Percentiles rank a stretch among this genome's conserved stretches.
These are phyloP conservation scores for Colletotrichum sp. DNA, from an alignment of 2,329 filamentous ascomycete species.

Conservation along the genomic window DNA sequence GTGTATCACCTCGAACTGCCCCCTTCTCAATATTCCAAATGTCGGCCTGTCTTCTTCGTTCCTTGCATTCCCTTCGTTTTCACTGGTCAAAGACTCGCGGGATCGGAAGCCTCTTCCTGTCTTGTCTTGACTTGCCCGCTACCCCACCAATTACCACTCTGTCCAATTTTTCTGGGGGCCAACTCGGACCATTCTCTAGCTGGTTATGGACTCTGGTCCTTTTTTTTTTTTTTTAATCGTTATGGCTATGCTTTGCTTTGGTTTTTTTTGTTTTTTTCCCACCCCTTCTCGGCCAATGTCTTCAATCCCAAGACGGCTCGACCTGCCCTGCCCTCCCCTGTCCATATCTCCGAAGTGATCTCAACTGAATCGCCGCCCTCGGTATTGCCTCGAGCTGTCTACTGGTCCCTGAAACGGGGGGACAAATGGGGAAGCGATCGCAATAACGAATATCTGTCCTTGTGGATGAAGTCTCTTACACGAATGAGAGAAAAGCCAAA, in stretches of 20 bases:
- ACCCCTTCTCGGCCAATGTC: neutral
- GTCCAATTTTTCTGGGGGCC: conserved; percentile 6
- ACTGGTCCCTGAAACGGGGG: neutral
- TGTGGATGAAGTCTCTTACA: neutral
- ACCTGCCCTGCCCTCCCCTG: neutral
- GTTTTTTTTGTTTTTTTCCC: too few species aligned
- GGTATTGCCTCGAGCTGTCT: neutral
- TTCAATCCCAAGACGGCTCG: neutral
- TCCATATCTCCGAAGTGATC: neutral
- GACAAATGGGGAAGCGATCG: neutral
- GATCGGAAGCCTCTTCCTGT: conserved; percentile 14
- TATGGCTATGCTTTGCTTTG: neutral
- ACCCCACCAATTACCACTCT: conserved; percentile 7
- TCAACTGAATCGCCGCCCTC: neutral
- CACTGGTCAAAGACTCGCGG: conserved; percentile 2
- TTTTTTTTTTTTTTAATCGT: neutral
- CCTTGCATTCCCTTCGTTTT: conserved; percentile 5
- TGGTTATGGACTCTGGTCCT: neutral
- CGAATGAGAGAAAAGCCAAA: neutral
- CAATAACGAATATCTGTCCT: neutral
- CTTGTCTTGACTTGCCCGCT: conserved; percentile 1
- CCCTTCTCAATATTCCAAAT: conserved; percentile 16
- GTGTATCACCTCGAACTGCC: neutral
- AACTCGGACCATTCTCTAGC: conserved; percentile 12
- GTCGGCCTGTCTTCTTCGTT: neutral